Percentiles rank a stretch among this genome's conserved stretches.
phyloP scores from a whole-genome alignment of 108 stramenopile species.

The Skeletonema menzelii region DNA sequence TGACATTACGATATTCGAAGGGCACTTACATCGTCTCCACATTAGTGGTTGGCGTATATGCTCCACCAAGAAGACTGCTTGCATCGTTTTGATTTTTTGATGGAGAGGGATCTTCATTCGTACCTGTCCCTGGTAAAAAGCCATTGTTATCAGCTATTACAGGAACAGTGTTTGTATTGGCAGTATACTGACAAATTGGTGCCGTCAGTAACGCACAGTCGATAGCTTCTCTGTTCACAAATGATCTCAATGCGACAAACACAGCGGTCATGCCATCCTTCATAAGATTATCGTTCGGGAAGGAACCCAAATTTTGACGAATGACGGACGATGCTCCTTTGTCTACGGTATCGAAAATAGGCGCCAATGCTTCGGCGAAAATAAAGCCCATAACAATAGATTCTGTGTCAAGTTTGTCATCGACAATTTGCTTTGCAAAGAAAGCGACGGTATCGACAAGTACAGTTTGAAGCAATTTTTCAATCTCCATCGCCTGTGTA shows the following conservation, averaged over 20 bases:
- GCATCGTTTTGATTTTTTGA: constrained; percentile 18
- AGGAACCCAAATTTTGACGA: constrained; percentile 25
- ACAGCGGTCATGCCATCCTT: constrained; percentile 18
- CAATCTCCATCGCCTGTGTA: neutral
- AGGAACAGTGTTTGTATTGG: constrained; percentile 24
- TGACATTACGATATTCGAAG: neutral
- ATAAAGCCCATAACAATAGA: neutral
- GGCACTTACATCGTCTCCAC: constrained; percentile 31
- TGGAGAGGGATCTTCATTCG: constrained; percentile 13
- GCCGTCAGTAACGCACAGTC: constrained; percentile 25
- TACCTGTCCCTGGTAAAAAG: constrained; percentile 41
- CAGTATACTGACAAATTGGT: constrained; percentile 9
- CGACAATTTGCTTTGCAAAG: neutral
- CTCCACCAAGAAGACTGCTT: constrained; percentile 9
- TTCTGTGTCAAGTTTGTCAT: neutral
- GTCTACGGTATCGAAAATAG: constrained; percentile 8
- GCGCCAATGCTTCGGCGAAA: constrained; percentile 24
- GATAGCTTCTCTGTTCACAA: constrained; percentile 7
- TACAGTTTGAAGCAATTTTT: constrained; percentile 5
- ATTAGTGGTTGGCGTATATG: constrained; percentile 23
- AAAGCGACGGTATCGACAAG: constrained; percentile 5
- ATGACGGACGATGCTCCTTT: constrained; percentile 1
- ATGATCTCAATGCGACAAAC: constrained; percentile 18
- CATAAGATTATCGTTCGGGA: constrained; percentile 16
- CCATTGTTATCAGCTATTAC: constrained; percentile 55